Percentiles rank a stretch among this genome's conserved stretches.
These are phyloP conservation scores for Penicillium pulvis DNA, from an alignment of 495 filamentous ascomycete species.

Conservation along the genomic window DNA sequence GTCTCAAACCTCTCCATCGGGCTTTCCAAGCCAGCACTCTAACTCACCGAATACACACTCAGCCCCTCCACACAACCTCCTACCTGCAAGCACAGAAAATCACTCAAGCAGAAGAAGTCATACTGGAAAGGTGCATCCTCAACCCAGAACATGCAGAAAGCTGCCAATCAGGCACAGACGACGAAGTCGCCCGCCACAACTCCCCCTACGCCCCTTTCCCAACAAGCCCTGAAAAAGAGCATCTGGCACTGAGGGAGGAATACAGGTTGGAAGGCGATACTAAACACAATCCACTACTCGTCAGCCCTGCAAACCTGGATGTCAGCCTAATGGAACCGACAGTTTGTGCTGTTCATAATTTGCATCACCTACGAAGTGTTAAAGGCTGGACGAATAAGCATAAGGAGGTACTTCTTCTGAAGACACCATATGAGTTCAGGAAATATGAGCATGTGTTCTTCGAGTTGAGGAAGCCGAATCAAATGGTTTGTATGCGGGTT, in stretches of 20 bases:
- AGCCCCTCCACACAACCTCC: too few species aligned
- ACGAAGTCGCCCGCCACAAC: constrained; percentile 33
- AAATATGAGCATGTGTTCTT: constrained; percentile 27
- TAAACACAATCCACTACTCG: constrained; percentile 25
- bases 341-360: constrained; percentile 15
- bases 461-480: too few species aligned
- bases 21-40: too few species aligned
- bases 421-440: constrained; percentile 23
- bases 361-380: constrained; percentile 20
- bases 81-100: too few species aligned
- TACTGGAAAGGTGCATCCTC: constrained; percentile 28
- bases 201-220: constrained; percentile 32
- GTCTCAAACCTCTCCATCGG: too few species aligned
- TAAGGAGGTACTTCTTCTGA: constrained; percentile 20
- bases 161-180: constrained; percentile 33
- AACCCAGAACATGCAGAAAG: constrained; percentile 28
- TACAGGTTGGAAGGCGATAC: constrained; percentile 27
- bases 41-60: too few species aligned
- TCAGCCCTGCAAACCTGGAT: constrained; percentile 33
- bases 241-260: constrained; percentile 27
- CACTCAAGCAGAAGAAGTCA: too few species aligned
- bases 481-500: too few species aligned
- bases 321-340: constrained; percentile 28
- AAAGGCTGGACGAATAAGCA: constrained; percentile 32
- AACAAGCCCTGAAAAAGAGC: constrained; percentile 27